A percentile compares a stretch with the other conserved stretches of the same genome.
Conservation (phyloP, 495 filamentous ascomycete species). For the Podospora australis region DNA sequence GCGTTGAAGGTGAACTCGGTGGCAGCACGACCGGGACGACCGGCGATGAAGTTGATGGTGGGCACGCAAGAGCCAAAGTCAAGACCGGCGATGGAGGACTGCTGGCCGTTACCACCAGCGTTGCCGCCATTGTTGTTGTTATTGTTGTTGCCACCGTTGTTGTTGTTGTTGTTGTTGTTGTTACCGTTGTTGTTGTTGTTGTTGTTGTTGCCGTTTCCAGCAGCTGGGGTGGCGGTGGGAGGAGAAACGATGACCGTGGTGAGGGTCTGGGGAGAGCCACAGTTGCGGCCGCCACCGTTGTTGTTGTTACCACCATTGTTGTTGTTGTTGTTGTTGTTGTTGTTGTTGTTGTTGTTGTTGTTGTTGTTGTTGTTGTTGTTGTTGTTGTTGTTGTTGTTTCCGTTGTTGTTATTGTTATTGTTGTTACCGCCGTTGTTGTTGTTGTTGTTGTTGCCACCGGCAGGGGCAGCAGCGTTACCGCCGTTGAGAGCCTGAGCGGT, state of each 20-base stretch:
- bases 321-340: neutral
- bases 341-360: neutral
- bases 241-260: conserved; percentile 18
- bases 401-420: conserved; percentile 2
- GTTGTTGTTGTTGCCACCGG: conserved; percentile 11
- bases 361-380: conserved; percentile 5
- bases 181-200: conserved; percentile 8
- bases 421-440: conserved; percentile 10
- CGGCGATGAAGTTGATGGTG: conserved; percentile 47
- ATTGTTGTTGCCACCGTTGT: conserved; percentile 3
- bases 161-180: conserved; percentile 5
- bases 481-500: conserved; percentile 36
- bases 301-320: neutral
- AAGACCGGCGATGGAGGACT: conserved; percentile 28
- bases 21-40: conserved; percentile 37
- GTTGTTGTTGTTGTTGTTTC: conserved; percentile 4
- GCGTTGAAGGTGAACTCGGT: conserved; percentile 51
- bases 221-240: conserved; percentile 14
- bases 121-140: neutral
- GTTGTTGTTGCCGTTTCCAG: conserved; percentile 2
- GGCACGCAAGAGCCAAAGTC: conserved; percentile 50
- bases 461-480: conserved; percentile 16
- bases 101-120: conserved; percentile 6
- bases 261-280: conserved; percentile 10
- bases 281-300: neutral